Base-by-base conservation (phyloP, 1,284 basidiomycete species). In the Stygiomarasmius scandens region DNA sequence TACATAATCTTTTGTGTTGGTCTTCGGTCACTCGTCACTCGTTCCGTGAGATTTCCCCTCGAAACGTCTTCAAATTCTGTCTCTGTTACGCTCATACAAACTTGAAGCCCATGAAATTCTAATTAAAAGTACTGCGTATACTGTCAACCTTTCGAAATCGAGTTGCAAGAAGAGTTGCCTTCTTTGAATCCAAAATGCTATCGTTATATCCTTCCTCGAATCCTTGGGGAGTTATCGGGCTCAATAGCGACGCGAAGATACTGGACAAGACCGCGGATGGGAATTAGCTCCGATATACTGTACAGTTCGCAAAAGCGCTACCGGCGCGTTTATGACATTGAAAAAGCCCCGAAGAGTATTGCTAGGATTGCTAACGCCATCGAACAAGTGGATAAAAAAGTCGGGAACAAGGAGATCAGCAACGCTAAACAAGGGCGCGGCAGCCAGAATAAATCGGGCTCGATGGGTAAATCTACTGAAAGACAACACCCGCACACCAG, bases 391-490 rank as follows among this genome's bases (percentile, higher is more conserved):
- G 8, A 77, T 83, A 68, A 89, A 90, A 34, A 88, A 78, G 54
- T 68, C 76, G 34, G 82, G 84, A 49, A 81, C 79, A 58, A 90
- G 75, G 2, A 90, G 68, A 67, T 92, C 83, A 0, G 89, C 90
- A 27, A 94, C 58, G 2, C 93, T 91, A 62, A 93, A 86, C 0
- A 83, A 81, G 45, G 93, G 68, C 10, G 89, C 87, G 0, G 87
- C 87, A 10, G 86, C 84, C 29, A 90, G 81, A 27, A 95, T 79
- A 73, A 95, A 93, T 20, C 93, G 78, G 58, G 92, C 89, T 16
- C 91, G 78, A 1, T 93, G 79, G 11, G 85, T 86, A 67, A 86
- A 94, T 10, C 74, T 69, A 47, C 82, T 76, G 65, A 83, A 85
- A 1, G 86, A 79, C 32, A 96, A 76, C 2, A 96, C 88, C 32